Percentiles rank a stretch among this genome's conserved stretches.
phyloP scores from a whole-genome alignment of 2,329 filamentous ascomycete species.

The Cryphonectria japonica region DNA sequence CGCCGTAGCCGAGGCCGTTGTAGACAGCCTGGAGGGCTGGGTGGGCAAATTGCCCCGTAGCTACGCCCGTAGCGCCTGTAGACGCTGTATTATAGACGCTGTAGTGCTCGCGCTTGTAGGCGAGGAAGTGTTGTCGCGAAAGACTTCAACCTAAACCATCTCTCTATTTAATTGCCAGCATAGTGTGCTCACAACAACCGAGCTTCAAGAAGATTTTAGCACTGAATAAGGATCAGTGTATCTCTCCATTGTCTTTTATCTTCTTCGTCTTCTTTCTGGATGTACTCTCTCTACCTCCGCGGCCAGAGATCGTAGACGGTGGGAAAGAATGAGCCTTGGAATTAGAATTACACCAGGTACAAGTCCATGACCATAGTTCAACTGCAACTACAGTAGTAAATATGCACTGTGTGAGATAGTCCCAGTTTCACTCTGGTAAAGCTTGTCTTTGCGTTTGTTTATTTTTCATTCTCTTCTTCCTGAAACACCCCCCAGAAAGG shows the following conservation, averaged over 20 bases:
- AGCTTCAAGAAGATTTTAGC: background rate
- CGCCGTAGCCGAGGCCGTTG: background rate
- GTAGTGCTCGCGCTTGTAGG: background rate
- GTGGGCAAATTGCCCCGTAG: background rate
- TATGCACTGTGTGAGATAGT: background rate
- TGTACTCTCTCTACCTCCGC: no score
- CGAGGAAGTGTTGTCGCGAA: background rate
- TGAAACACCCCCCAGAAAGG: background rate
- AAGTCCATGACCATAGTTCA: no score
- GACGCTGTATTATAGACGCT: background rate
- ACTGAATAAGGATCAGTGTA: background rate
- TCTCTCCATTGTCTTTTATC: background rate
- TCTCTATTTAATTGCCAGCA: background rate
- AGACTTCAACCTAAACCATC: background rate
- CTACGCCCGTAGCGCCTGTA: slow-evolving; percentile 1
- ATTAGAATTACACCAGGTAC: no score
- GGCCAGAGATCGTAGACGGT: no score
- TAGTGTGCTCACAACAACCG: no score
- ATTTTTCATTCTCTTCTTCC: no score
- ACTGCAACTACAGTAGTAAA: no score
- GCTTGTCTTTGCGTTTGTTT: no score
- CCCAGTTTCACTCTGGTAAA: no score
- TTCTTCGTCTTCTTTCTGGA: background rate
- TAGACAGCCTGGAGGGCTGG: background rate
- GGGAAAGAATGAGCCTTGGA: no score